Base-by-base conservation (phyloP, 805 yeast genomes). In the Wickerhamomyces ciferrii region DNA sequence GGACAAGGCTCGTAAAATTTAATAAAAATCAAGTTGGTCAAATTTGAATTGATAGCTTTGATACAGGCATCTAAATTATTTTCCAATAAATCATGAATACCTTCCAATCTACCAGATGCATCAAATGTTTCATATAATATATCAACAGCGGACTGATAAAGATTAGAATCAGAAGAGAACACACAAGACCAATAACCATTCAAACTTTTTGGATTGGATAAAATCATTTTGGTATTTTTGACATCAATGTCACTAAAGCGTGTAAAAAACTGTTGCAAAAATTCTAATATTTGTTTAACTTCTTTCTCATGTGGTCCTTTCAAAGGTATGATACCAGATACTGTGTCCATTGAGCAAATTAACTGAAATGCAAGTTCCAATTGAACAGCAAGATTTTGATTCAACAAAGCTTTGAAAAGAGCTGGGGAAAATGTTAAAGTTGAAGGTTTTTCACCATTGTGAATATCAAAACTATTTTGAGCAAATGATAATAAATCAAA, bases 31-130 rank as follows among this genome's bases (percentile, higher is more conserved):
- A 82, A 67, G 41, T 65, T 68, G 4, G 67, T 54, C 42, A 86
- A 54, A 35, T 76, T 76, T 3, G 57, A 55, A 46, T 69, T 74
- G 23, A 79, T 67, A 0, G 89, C 79, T 3, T 53, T 53, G 5
- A 89, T 54, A 9, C 82, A 74, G 8, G 66, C 59, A 2, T 64
- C 56, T 14, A 83, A 59, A 46, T 77, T 70, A 9, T 66, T 58
- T 10, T 63, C 62, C 23, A 90, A 64, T 34, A 83, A 59, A 4
- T 72, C 74, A 41, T 72, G 77, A n/a, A 87, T 71, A 32, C 90
- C 88, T 61, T 87, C 96, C 32, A 79, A 66, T 56, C 97, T 75
- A 17, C 91, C 96, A 46, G 79, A 82, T 14, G 83, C 87, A 61
- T 89, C 95, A 61, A 79, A 85, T 0, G 87, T 79, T 53, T 87